phyloP scores from a whole-genome alignment of 371 early-diverging fungal species.

The Mycotypha africana region DNA sequence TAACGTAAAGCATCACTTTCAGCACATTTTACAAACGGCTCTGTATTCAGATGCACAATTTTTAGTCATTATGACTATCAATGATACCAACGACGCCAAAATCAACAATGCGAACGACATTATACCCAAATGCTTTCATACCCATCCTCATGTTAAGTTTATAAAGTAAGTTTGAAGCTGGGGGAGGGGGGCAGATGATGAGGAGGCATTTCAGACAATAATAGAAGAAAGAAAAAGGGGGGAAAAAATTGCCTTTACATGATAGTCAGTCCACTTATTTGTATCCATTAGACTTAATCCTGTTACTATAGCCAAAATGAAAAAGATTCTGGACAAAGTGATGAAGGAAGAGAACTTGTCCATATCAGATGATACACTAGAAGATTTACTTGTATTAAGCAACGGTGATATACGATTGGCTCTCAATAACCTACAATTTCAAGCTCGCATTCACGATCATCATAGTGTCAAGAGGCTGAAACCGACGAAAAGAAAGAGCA shows the following conservation, averaged over 20 bases:
- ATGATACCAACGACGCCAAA: constrained; percentile 12
- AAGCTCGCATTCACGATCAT: constrained; percentile 3
- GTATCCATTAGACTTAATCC: constrained; percentile 35
- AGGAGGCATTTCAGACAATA: no score
- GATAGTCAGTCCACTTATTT: no score
- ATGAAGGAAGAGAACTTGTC: constrained; percentile 3
- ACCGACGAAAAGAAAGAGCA: constrained; percentile 1
- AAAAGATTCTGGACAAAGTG: constrained; percentile 10
- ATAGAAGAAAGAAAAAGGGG: constrained; percentile 5
- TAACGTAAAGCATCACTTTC: constrained; percentile 14
- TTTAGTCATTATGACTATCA: constrained; percentile 21
- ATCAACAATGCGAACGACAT: constrained; percentile 1
- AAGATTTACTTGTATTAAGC: constrained; percentile 13
- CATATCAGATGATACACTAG: constrained; percentile 1
- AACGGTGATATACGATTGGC: constrained; percentile 39
- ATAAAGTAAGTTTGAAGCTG: no score
- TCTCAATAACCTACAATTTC: constrained; percentile 35
- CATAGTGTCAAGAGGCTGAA: neutral
- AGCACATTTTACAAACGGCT: constrained; percentile 7
- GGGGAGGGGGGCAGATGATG: no score
- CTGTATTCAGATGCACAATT: constrained; percentile 1
- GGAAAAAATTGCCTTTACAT: no score
- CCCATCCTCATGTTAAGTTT: no score
- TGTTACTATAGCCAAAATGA: constrained; percentile 8
- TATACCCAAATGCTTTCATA: constrained; percentile 3